Percentiles rank a stretch among this genome's conserved stretches.
Evolutionary conservation across 2,329 filamentous ascomycete species (phyloP).

Genomic region (Parascedosporium putredinis): DNA sequence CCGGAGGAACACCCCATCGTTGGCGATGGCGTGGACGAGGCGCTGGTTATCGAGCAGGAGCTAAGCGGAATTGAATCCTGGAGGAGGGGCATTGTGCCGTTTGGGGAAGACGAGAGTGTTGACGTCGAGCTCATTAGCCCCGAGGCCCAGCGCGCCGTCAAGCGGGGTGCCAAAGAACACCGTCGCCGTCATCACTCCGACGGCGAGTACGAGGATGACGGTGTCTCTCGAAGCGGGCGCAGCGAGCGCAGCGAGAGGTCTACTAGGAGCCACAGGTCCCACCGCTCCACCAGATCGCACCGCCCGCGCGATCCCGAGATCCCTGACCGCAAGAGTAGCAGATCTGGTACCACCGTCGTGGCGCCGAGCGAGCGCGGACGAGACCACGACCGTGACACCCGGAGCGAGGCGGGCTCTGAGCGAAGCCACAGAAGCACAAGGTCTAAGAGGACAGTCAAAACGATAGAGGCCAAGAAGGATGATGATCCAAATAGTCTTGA

Average conservation of each 20-base stretch:
- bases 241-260: slow-evolving; percentile 13
- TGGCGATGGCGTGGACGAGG: slow-evolving; percentile 35
- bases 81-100: slow-evolving; percentile 44
- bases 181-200: not conserved
- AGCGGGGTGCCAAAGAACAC: slow-evolving; percentile 15
- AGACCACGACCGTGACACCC: slow-evolving; percentile 15
- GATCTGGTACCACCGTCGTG: slow-evolving; percentile 9
- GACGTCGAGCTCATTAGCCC: slow-evolving; percentile 50
- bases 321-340: slow-evolving; percentile 15
- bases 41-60: slow-evolving; percentile 46
- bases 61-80: slow-evolving; percentile 48
- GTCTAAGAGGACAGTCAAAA: slow-evolving; percentile 24
- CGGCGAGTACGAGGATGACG: slow-evolving; percentile 23
- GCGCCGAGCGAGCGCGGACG: too few species aligned
- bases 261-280: slow-evolving; percentile 9
- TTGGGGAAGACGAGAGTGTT: slow-evolving; percentile 34
- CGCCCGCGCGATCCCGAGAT: slow-evolving; percentile 18
- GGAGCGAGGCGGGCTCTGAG: slow-evolving; percentile 29
- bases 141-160: slow-evolving; percentile 36
- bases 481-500: slow-evolving; percentile 25
- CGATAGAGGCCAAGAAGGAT: slow-evolving; percentile 20
- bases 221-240: slow-evolving; percentile 25
- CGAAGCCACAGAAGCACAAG: slow-evolving; percentile 19
- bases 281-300: slow-evolving; percentile 1
- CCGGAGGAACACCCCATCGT: slow-evolving; percentile 16